Evolutionary conservation across 2,329 filamentous ascomycete genomes (phyloP).

Genomic region (Mycosphaerelloides madeirae): DNA sequence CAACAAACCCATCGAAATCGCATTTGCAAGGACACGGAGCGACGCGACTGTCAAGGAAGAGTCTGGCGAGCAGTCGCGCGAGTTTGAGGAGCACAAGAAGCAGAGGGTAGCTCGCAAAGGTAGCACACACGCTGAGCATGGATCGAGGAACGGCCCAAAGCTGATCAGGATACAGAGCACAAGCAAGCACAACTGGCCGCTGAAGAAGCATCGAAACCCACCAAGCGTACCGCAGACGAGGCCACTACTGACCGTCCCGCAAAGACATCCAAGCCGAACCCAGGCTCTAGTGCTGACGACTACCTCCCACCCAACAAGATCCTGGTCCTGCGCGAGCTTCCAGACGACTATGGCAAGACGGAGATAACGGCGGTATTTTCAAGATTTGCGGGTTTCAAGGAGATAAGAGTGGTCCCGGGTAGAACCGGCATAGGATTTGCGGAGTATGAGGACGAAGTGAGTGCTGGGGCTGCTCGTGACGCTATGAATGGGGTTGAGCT

Average conservation of each 20-base stretch:
- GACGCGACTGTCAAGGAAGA: slow-evolving; percentile 78
- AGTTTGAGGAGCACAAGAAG: slow-evolving; percentile 81
- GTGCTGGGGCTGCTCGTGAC: slow-evolving; percentile 90
- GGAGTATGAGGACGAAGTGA: slow-evolving; percentile 86
- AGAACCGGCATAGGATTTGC: slow-evolving; percentile 89
- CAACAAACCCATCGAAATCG: slow-evolving; percentile 81
- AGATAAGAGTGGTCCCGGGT: slow-evolving; percentile 83
- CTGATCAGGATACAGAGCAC: slow-evolving; percentile 47
- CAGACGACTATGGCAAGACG: slow-evolving; percentile 79
- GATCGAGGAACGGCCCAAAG: neutral
- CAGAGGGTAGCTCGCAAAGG: slow-evolving; percentile 84
- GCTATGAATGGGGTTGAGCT: slow-evolving; percentile 80
- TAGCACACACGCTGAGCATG: slow-evolving; percentile 37
- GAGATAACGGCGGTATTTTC: slow-evolving; percentile 75
- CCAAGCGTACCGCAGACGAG: slow-evolving; percentile 54
- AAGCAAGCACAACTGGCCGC: slow-evolving; percentile 79
- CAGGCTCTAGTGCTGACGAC: slow-evolving; percentile 84
- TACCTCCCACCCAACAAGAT: slow-evolving; percentile 97
- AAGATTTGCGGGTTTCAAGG: slow-evolving; percentile 88
- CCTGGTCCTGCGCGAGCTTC: slow-evolving; percentile 87
- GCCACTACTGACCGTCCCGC: slow-evolving; percentile 50
- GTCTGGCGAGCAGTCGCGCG: slow-evolving; percentile 60
- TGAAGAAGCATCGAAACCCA: slow-evolving; percentile 58
- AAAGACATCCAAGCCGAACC: slow-evolving; percentile 66
- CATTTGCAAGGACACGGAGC: slow-evolving; percentile 75